Conservation (phyloP, 1,284 basidiomycete genomes). For the Rhodotorula sp. region DNA sequence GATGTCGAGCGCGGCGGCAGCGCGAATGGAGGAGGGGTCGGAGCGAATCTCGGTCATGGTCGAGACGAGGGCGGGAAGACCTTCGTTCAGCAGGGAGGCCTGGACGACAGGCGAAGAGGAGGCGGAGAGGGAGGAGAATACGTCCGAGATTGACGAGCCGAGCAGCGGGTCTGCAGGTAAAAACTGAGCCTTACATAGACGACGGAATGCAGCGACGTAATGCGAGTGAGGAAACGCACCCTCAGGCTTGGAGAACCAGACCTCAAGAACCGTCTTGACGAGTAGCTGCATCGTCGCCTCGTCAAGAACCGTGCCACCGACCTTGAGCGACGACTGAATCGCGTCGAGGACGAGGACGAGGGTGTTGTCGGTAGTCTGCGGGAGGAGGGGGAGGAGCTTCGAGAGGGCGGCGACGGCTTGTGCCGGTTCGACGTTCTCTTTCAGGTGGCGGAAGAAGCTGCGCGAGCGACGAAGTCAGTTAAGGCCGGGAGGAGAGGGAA, state of each 20-base stretch:
- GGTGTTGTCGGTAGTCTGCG: conserved; percentile 79
- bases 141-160: conserved; percentile 79
- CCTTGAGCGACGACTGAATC: conserved; percentile 53
- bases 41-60: conserved; percentile 60
- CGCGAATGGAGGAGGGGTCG: conserved; percentile 37
- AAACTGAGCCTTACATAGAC: background rate
- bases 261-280: conserved; percentile 66
- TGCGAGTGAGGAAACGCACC: conserved; percentile 55
- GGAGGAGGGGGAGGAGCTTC: conserved; percentile 79
- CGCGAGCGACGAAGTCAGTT: background rate
- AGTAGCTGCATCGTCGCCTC: conserved; percentile 66
- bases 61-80: conserved; percentile 69
- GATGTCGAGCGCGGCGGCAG: conserved; percentile 76
- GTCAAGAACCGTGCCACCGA: conserved; percentile 69
- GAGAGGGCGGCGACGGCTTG: conserved; percentile 75
- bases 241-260: conserved; percentile 81
- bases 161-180: conserved; percentile 76
- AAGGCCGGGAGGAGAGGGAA: background rate
- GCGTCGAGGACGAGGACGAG: conserved; percentile 88
- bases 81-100: conserved; percentile 67
- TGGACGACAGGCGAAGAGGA: conserved; percentile 65
- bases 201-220: background rate
- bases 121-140: conserved; percentile 69
- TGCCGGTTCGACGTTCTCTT: conserved; percentile 60
- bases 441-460: conserved; percentile 58